Base-by-base conservation (phyloP, 306 rosid species). In the Cicer bijugum region DNA sequence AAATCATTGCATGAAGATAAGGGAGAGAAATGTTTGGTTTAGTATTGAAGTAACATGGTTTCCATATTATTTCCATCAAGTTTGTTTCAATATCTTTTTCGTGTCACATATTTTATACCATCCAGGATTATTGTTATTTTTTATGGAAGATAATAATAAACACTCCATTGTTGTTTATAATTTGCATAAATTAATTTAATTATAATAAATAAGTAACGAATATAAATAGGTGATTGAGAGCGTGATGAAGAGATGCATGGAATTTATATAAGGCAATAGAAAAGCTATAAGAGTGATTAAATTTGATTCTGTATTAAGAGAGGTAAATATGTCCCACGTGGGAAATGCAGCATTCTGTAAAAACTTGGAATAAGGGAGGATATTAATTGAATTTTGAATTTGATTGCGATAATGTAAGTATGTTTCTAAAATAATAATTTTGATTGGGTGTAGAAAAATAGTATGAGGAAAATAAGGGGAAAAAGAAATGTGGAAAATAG, bases 241-340 rank as follows among this genome's bases (percentile, higher is more conserved):
- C 61, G 38, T 56, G 43, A 42, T 42, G 14, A 42, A 9, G 0
- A 42, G 12, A 8, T 57, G 16, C 42, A 55, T 12, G 11, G 45
- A 44, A 23, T 43, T 15, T 7, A 60, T 33, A 23, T 0, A 50
- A 12, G 17, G 39, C 46, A 58, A 68, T 68, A 47, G 0, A 58
- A 46, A 58, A 55, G 20, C 38, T 40, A 6, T 6, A 20, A 5
- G 14, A 77, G 56, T 70, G 57, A 47, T 69, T 77, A 60, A 59
- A 78, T 38, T 37, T 48, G 64, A 69, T 48, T 15, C n/a, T 2
- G 0, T 33, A 66, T 23, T 14, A 56, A 12, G 45, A 10, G 16
- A 59, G 47, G 9, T 9, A 47, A 10, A 38, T 39, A 43, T 42
- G 58, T 44, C 69, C 77, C 57, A 62, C 56, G 80, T 45, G 77